Conservation (phyloP, 371 early-diverging fungal species). For the Rhizopus delemar region DNA sequence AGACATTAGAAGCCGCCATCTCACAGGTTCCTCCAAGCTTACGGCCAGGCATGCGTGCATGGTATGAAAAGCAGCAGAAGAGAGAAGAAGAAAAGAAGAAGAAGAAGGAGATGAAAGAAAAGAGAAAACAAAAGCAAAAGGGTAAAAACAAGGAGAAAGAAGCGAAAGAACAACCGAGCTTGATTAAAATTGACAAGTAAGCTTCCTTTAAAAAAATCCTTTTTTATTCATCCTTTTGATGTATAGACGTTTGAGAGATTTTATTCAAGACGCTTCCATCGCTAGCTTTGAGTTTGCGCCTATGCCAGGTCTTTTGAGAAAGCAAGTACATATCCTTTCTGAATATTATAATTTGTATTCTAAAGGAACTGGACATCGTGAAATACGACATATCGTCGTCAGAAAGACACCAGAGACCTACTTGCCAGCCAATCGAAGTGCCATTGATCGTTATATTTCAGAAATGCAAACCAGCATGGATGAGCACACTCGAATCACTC, state of each 20-base stretch:
- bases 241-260: slow-evolving; percentile 40
- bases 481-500: slow-evolving; percentile 21
- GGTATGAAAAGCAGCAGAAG: slow-evolving; percentile 32
- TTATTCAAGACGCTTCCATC: slow-evolving; percentile 40
- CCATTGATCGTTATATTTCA: slow-evolving; percentile 44
- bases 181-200: slow-evolving; percentile 23
- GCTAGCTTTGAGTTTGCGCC: slow-evolving; percentile 52
- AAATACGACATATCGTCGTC: slow-evolving; percentile 32
- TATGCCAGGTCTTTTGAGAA: slow-evolving; percentile 53
- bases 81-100: slow-evolving; percentile 16
- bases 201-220: not conserved
- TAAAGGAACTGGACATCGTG: slow-evolving; percentile 51
- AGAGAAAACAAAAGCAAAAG: slow-evolving; percentile 21
- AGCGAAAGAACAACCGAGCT: slow-evolving; percentile 16
- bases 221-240: not conserved
- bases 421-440: slow-evolving; percentile 52
- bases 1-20: slow-evolving; percentile 23
- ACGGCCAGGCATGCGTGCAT: slow-evolving; percentile 23
- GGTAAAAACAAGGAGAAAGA: slow-evolving; percentile 18
- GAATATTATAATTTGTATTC: slow-evolving; percentile 54
- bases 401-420: slow-evolving; percentile 54
- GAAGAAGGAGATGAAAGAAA: slow-evolving; percentile 17
- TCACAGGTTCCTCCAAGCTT: slow-evolving; percentile 29
- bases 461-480: slow-evolving; percentile 37
- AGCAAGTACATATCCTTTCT: slow-evolving; percentile 56